Conservation (phyloP, 2,329 filamentous ascomycete genomes). For the Fonsecaea multimorphosa region DNA sequence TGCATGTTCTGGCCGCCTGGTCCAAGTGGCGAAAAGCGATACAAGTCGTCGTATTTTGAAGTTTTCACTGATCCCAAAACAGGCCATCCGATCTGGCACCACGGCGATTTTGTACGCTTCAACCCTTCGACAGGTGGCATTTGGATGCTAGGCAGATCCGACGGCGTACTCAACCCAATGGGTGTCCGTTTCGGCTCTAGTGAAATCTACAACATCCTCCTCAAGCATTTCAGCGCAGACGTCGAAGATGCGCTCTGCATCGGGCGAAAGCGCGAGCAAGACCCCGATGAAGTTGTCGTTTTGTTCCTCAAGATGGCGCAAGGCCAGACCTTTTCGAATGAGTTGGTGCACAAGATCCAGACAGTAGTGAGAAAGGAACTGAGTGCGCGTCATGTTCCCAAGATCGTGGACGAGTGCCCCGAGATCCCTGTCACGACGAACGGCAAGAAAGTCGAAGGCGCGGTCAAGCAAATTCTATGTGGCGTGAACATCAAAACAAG, state of each 20-base stretch:
- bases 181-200: conserved; percentile 91
- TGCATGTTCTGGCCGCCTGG: conserved; percentile 81
- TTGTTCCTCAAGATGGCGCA: conserved; percentile 80
- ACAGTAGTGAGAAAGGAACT: conserved; percentile 74
- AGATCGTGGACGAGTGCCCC: conserved; percentile 77
- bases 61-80: conserved; percentile 61
- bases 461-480: conserved; percentile 94
- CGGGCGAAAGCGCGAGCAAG: conserved; percentile 72
- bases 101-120: conserved; percentile 85
- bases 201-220: conserved; percentile 94
- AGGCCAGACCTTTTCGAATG: conserved; percentile 63
- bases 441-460: conserved; percentile 97
- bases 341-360: conserved; percentile 69
- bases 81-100: conserved; percentile 74
- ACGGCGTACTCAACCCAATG: conserved; percentile 89
- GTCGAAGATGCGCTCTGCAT: conserved; percentile 89
- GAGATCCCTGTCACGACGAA: conserved; percentile 93
- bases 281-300: conserved; percentile 84
- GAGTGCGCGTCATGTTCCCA: conserved; percentile 87
- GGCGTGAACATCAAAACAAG: conserved; percentile 86
- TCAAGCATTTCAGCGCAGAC: conserved; percentile 77
- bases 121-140: conserved; percentile 76
- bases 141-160: conserved; percentile 88
- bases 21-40: conserved; percentile 72
- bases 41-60: conserved; percentile 85